Percentiles rank a stretch among this genome's conserved stretches.
Evolutionary conservation across 352 stramenopile species (phyloP).

Genomic region (Phytophthora cajani): DNA sequence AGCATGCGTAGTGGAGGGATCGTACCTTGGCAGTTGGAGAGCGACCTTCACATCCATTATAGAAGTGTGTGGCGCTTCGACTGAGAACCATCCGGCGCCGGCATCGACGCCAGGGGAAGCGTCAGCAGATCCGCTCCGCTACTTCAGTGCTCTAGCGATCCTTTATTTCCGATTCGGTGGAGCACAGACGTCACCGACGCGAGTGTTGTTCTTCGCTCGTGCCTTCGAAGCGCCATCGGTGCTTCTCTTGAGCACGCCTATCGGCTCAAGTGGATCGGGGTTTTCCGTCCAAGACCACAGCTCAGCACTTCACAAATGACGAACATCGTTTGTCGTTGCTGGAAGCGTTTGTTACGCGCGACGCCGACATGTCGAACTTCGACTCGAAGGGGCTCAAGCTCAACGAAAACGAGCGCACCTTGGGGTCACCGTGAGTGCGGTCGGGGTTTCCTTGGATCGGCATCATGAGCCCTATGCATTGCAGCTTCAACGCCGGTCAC

Average conservation of each 20-base stretch:
- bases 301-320: not conserved
- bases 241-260: conserved; percentile 3
- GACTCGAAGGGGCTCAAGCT: conserved; percentile 2
- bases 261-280: not conserved
- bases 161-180: not conserved
- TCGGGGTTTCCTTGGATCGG: conserved; percentile 3
- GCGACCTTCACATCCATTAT: conserved; percentile 12
- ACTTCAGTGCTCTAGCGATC: not conserved
- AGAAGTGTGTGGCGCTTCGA: not conserved
- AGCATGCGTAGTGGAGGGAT: conserved; percentile 11
- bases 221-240: not conserved
- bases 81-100: conserved; percentile 8
- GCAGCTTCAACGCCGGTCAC: not conserved
- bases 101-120: conserved; percentile 1
- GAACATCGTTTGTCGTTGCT: not conserved
- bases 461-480: conserved; percentile 7
- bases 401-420: not conserved
- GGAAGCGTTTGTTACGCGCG: conserved; percentile 6
- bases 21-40: conserved; percentile 27
- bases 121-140: not conserved
- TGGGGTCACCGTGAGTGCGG: not conserved
- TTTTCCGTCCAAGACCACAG: not conserved
- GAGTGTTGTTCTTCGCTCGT: not conserved
- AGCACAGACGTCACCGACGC: not conserved
- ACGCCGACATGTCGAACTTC: conserved; percentile 12